Percentiles rank a stretch among this genome's conserved stretches.
These are phyloP conservation scores for Inga laurina DNA, from an alignment of 306 rosid genomes.

Conservation along the genomic window DNA sequence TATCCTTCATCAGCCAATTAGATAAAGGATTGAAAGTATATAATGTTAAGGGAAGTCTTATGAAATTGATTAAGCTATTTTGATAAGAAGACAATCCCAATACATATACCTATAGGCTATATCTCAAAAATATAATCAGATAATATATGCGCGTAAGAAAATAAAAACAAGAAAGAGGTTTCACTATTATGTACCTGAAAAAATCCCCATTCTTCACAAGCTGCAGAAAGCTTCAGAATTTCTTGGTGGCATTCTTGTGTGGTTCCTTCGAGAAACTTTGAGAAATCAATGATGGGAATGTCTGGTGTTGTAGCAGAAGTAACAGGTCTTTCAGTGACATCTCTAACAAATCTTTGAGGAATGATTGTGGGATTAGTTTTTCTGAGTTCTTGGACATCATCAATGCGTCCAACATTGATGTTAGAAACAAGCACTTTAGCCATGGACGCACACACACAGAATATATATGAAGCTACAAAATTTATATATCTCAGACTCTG, in stretches of 20 bases:
- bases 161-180: no score
- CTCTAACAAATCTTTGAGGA: conserved; percentile 90
- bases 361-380: conserved; percentile 58
- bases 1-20: no score
- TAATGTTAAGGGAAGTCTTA: no score
- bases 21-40: no score
- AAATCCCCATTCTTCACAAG: conserved; percentile 93
- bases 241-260: conserved; percentile 49
- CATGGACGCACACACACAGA: conserved; percentile 39
- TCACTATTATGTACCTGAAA: conserved; percentile 65
- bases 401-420: conserved; percentile 74
- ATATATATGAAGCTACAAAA: not conserved
- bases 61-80: no score
- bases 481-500: no score
- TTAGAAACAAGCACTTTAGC: conserved; percentile 58
- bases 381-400: conserved; percentile 95
- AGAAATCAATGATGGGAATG: conserved; percentile 78
- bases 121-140: no score
- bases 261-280: conserved; percentile 56
- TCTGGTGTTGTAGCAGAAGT: not conserved
- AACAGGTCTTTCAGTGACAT: conserved; percentile 38
- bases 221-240: conserved; percentile 56
- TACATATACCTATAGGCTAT: no score
- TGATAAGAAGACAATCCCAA: no score
- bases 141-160: no score